Percentiles rank a stretch among this genome's conserved stretches.
phyloP scores from a whole-genome alignment of 768 basidiomycete genomes.

The Trametes elegans region DNA sequence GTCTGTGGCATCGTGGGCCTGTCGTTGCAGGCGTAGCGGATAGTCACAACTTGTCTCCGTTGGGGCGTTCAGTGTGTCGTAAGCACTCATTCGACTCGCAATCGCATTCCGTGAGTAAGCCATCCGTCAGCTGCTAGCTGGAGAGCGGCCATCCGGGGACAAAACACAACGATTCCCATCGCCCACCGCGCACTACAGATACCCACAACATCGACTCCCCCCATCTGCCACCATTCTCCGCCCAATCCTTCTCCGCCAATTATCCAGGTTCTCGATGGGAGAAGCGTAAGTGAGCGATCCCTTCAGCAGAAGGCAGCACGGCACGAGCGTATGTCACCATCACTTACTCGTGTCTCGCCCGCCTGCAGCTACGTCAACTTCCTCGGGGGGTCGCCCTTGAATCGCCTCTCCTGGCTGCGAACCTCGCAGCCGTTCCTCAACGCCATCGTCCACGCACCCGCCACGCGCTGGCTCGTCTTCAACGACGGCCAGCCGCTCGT shows the following conservation, averaged over 20 bases:
- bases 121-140: conserved; percentile 8
- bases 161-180: background rate
- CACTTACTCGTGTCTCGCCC: background rate
- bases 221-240: conserved; percentile 13
- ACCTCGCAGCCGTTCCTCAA: conserved; percentile 75
- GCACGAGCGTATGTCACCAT: too few relatives aligned
- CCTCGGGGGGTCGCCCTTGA: conserved; percentile 65
- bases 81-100: background rate
- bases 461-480: conserved; percentile 79
- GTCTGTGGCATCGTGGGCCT: too few relatives aligned
- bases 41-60: too few relatives aligned
- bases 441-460: conserved; percentile 53
- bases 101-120: conserved; percentile 4
- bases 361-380: conserved; percentile 46
- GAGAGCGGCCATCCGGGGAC: background rate
- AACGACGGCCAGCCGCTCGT: conserved; percentile 68
- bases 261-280: conserved; percentile 11
- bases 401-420: conserved; percentile 81
- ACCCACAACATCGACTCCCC: background rate
- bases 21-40: too few relatives aligned
- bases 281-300: conserved; percentile 15
- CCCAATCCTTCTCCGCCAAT: conserved; percentile 1
- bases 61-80: too few relatives aligned
- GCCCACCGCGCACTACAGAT: background rate
- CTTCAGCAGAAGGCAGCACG: conserved; percentile 7